Evolutionary conservation across 768 basidiomycete genomes (phyloP).

Genomic region (Psilocybe tampanensis): DNA sequence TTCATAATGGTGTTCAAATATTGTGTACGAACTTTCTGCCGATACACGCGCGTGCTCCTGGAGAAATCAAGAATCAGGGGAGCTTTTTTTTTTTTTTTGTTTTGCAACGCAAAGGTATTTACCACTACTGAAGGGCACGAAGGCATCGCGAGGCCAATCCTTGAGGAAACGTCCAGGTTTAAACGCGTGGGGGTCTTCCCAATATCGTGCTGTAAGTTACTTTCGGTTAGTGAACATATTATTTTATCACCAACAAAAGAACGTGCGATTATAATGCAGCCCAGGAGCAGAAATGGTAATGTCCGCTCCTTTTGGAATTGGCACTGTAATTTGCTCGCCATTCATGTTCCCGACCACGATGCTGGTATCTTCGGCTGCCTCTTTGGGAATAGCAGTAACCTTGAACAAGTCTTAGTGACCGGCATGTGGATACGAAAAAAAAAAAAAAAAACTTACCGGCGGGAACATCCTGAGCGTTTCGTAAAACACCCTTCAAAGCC

Average conservation of each 20-base stretch:
- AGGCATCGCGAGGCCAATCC: constrained; percentile 57
- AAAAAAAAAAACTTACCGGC: constrained; percentile 33
- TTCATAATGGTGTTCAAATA: not conserved
- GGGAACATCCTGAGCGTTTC: constrained; percentile 53
- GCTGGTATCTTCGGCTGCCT: constrained; percentile 47
- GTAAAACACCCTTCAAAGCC: constrained; percentile 41
- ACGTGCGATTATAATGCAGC: constrained; percentile 55
- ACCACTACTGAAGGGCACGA: constrained; percentile 53
- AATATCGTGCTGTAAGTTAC: constrained; percentile 47
- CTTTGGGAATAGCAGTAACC: constrained; percentile 47
- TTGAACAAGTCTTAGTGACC: constrained; percentile 12
- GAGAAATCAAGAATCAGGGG: not conserved
- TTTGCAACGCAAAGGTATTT: not conserved
- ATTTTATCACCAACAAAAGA: not conserved
- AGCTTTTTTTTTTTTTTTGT: too few relatives aligned
- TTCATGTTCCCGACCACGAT: constrained; percentile 33
- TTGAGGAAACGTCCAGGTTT: constrained; percentile 49
- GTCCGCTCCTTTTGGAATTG: constrained; percentile 43
- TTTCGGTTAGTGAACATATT: not conserved
- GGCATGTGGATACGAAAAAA: not conserved
- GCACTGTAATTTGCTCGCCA: constrained; percentile 40
- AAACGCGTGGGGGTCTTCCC: constrained; percentile 54
- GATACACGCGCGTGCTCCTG: constrained; percentile 25
- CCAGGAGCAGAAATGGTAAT: constrained; percentile 40
- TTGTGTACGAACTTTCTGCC: constrained; percentile 22